Conservation (phyloP, 768 basidiomycete species). For the Asterophora lycoperdoides region DNA sequence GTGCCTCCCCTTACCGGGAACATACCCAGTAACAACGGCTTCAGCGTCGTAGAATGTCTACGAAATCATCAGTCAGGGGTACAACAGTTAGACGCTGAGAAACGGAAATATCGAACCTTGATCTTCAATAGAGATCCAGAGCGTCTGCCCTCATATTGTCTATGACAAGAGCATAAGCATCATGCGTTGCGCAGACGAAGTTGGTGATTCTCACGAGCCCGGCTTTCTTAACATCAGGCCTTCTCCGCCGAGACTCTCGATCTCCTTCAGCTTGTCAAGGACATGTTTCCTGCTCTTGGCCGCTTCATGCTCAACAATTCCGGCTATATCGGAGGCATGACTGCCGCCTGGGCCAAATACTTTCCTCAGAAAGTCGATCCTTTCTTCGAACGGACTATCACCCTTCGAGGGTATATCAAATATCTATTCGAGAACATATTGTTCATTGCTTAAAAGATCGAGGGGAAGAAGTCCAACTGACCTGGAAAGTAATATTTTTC, state of each 20-base stretch:
- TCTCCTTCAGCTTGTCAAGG: conserved; percentile 47
- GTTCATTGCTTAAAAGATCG: not conserved
- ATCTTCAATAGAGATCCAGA: conserved; percentile 50
- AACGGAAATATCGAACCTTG: conserved; percentile 31
- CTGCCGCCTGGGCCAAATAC: conserved; percentile 45
- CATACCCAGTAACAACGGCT: conserved; percentile 55
- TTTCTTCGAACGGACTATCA: conserved; percentile 46
- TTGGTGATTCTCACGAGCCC: conserved; percentile 34
- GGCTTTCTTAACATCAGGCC: conserved; percentile 55
- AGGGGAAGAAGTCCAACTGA: conserved; percentile 17
- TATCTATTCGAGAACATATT: conserved; percentile 30
- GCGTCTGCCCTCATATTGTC: conserved; percentile 46
- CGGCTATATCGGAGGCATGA: conserved; percentile 38
- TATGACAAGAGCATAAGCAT: conserved; percentile 15
- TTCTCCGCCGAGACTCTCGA: conserved; percentile 53
- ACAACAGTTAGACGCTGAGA: not conserved
- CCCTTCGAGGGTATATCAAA: conserved; percentile 54
- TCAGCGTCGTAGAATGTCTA: conserved; percentile 60
- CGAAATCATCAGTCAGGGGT: not conserved
- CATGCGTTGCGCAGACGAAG: not conserved
- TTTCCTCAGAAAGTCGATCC: conserved; percentile 39
- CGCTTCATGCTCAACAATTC: conserved; percentile 44
- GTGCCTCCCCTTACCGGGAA: conserved; percentile 47
- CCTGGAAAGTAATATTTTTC: conserved; percentile 52
- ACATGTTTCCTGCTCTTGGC: conserved; percentile 48